Evolutionary conservation across 441 rosid species (phyloP).

Genomic region (Brassica balearica): DNA sequence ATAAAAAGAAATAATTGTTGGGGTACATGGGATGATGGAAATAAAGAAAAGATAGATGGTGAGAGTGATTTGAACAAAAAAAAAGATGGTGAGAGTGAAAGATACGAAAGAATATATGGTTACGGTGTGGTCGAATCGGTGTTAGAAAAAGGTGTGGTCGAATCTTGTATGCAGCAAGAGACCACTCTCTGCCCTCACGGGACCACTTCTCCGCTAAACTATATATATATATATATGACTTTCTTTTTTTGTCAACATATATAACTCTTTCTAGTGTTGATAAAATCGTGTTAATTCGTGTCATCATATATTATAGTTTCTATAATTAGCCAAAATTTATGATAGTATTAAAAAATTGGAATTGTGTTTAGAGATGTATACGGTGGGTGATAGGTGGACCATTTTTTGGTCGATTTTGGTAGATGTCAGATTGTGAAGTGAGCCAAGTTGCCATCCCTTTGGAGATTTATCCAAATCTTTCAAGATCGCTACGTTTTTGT

Average conservation of each 20-base stretch:
- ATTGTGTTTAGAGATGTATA: conserved; percentile 12
- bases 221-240: not conserved
- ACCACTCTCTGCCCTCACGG: conserved; percentile 32
- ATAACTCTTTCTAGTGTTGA: not conserved
- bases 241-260: too few species aligned
- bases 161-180: conserved; percentile 26
- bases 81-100: conserved; percentile 13
- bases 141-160: too few species aligned
- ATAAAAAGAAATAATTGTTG: conserved; percentile 16
- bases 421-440: conserved; percentile 25
- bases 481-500: conserved; percentile 40
- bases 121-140: conserved; percentile 41
- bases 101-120: conserved; percentile 35
- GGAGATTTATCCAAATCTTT: conserved; percentile 45
- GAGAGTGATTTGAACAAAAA: conserved; percentile 13
- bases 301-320: not conserved
- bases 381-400: conserved; percentile 32
- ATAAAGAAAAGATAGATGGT: conserved; percentile 27
- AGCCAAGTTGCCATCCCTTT: conserved; percentile 43
- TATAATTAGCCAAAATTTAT: not conserved
- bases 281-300: conserved; percentile 23
- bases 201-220: conserved; percentile 30
- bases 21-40: not conserved
- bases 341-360: not conserved
- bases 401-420: conserved; percentile 28